These are phyloP conservation scores for Ettlia oleoabundans DNA, from an alignment of 139 green algal species.

Conservation along the genomic window DNA sequence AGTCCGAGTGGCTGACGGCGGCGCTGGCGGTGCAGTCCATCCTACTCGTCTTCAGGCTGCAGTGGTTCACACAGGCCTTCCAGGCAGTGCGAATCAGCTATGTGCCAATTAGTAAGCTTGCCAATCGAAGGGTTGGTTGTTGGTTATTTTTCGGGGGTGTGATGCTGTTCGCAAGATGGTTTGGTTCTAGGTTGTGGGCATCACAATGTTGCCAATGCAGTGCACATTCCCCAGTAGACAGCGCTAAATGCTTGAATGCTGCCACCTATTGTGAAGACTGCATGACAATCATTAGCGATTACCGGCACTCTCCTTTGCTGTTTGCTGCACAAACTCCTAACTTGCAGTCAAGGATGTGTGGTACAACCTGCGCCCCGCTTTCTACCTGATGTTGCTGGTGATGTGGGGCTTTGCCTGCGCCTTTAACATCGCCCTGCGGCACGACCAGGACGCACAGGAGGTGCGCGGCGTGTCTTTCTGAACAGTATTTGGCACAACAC, in stretches of 20 bases:
- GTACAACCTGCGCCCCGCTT: constrained; percentile 8
- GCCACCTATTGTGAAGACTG: no score
- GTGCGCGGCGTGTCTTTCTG: background rate
- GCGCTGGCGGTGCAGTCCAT: constrained; percentile 31
- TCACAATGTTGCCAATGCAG: no score
- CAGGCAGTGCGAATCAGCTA: constrained; percentile 28
- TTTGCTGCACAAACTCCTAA: background rate
- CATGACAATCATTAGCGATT: no score
- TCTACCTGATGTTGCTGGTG: constrained; percentile 31
- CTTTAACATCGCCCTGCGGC: constrained; percentile 62
- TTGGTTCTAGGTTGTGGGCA: no score
- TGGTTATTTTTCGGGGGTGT: no score
- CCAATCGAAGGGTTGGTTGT: background rate
- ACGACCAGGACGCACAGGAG: constrained; percentile 36
- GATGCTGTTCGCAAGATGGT: no score
- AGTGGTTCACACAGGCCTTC: constrained; percentile 38
- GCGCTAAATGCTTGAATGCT: constrained; percentile 5
- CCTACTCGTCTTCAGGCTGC: constrained; percentile 49
- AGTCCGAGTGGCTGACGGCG: constrained; percentile 38
- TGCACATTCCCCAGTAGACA: no score
- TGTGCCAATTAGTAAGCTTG: background rate
- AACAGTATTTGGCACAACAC: background rate
- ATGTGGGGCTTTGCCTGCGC: constrained; percentile 32
- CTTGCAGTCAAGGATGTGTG: constrained; percentile 22
- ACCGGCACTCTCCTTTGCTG: no score